Conservation (phyloP, 768 basidiomycete species). For the Suillus brevipes region DNA sequence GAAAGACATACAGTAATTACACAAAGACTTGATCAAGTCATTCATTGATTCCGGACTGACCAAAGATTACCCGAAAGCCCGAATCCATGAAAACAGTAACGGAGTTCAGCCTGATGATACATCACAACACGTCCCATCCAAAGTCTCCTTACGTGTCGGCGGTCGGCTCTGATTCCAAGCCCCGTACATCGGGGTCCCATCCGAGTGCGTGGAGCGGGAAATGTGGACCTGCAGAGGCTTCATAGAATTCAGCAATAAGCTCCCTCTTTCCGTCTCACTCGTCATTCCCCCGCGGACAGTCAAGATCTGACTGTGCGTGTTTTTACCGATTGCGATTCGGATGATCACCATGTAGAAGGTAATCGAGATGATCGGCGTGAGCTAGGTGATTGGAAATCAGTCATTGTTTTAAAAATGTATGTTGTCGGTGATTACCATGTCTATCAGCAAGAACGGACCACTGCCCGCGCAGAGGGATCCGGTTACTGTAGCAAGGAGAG, state of each 20-base stretch:
- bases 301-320: neutral
- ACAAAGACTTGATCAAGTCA: too few species aligned
- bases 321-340: slow-evolving; percentile 5
- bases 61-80: neutral
- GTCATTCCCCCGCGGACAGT: neutral
- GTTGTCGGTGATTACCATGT: neutral
- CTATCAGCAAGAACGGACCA: slow-evolving; percentile 29
- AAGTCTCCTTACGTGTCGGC: neutral
- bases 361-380: neutral
- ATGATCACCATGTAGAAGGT: neutral
- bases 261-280: neutral
- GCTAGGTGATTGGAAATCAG: neutral
- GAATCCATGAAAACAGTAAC: neutral
- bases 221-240: slow-evolving; percentile 9
- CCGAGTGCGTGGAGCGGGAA: neutral
- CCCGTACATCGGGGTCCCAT: neutral
- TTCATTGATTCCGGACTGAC: neutral
- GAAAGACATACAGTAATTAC: neutral
- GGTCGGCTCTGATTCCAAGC: neutral
- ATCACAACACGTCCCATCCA: neutral
- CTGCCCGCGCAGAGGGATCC: slow-evolving; percentile 31
- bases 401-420: neutral
- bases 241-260: neutral
- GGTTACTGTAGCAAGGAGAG: slow-evolving; percentile 32
- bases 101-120: neutral